Conservation (phyloP, 1,284 basidiomycete genomes). For the Sporisorium sorghi region DNA sequence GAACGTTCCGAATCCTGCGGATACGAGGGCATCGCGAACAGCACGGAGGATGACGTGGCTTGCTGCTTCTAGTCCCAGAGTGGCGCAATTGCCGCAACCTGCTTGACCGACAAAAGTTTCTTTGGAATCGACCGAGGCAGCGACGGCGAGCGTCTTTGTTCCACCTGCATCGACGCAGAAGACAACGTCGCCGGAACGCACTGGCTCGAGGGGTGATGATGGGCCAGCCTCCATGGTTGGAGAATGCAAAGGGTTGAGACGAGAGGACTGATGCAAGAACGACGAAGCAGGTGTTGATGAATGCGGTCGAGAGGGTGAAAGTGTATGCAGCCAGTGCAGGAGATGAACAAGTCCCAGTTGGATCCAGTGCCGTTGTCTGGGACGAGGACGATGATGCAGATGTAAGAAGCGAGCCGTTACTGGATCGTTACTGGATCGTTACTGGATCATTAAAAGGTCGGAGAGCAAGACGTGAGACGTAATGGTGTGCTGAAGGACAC, state of each 20-base stretch:
- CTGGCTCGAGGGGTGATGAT: conserved; percentile 17
- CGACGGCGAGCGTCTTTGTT: conserved; percentile 52
- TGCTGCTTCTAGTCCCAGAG: conserved; percentile 40
- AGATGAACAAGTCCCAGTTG: no score
- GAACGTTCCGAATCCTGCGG: conserved; percentile 46
- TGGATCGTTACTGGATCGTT: background rate
- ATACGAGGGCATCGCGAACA: conserved; percentile 35
- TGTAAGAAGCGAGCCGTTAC: background rate
- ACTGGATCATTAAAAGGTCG: background rate
- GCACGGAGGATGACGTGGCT: conserved; percentile 46
- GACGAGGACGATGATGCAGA: background rate
- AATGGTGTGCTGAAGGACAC: background rate
- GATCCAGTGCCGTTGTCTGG: no score
- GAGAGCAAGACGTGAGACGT: no score
- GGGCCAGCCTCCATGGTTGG: conserved; percentile 30
- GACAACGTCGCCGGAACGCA: conserved; percentile 32
- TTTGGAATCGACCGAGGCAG: conserved; percentile 28
- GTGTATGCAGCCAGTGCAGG: background rate
- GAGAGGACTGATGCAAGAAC: background rate
- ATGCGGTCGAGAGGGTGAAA: background rate
- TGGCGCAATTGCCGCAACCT: conserved; percentile 52
- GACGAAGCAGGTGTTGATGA: background rate
- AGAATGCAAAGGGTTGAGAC: background rate
- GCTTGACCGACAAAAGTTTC: conserved; percentile 41
- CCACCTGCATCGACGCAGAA: conserved; percentile 52